phyloP scores from a whole-genome alignment of 129 eudicot species.

The Flaveria trinervia region DNA sequence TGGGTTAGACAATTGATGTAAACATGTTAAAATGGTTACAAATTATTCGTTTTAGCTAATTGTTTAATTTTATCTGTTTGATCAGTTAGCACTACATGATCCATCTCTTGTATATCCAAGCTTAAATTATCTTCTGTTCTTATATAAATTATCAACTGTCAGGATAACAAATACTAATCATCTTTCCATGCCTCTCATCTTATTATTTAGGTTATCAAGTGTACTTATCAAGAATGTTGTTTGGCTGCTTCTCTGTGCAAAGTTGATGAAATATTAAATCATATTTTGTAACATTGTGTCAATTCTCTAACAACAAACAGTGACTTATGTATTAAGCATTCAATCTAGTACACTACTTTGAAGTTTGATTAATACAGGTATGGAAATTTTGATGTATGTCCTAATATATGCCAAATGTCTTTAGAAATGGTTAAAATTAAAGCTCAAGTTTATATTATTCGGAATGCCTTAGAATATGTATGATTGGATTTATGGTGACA shows the following conservation, averaged over 20 bases:
- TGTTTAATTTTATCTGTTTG: too few species aligned
- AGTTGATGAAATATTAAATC: slow-evolving; percentile 2
- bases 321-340: slow-evolving; percentile 16
- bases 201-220: slow-evolving; percentile 8
- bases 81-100: too few species aligned
- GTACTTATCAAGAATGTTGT: slow-evolving; percentile 1
- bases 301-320: background rate
- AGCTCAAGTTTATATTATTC: slow-evolving; percentile 22
- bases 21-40: too few species aligned
- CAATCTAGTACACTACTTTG: background rate
- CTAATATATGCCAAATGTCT: slow-evolving; percentile 24
- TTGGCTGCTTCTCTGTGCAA: slow-evolving; percentile 20
- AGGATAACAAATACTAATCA: background rate
- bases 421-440: slow-evolving; percentile 27
- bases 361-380: slow-evolving; percentile 18
- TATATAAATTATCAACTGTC: background rate
- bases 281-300: background rate
- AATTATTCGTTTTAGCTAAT: too few species aligned
- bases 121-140: too few species aligned
- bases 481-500: slow-evolving; percentile 23
- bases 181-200: background rate
- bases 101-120: too few species aligned
- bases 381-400: slow-evolving; percentile 21
- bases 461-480: slow-evolving; percentile 26
- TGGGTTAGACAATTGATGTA: too few species aligned